Percentiles rank a stretch among this genome's conserved stretches.
Evolutionary conservation across 257 asterid genomes (phyloP).

Genomic region (Ligustrum vulgare): DNA sequence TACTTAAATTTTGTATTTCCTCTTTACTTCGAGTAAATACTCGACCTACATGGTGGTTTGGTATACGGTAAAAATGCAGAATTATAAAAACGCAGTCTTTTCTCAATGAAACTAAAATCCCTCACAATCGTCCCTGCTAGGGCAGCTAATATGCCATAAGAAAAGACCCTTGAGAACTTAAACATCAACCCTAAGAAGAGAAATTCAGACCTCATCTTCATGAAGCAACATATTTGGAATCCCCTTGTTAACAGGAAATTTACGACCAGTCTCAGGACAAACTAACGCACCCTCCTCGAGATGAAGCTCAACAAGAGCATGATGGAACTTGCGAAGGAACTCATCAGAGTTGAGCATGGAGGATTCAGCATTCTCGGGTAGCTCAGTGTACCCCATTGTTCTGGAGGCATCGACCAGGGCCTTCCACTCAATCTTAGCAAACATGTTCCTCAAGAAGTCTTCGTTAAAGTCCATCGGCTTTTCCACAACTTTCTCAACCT

Average conservation of each 20-base stretch:
- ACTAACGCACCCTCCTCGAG: constrained; percentile 86
- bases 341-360: constrained; percentile 78
- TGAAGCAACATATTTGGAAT: constrained; percentile 93
- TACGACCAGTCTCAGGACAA: constrained; percentile 87
- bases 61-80: no score
- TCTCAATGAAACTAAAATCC: not conserved
- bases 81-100: no score
- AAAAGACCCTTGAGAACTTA: constrained; percentile 17
- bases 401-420: constrained; percentile 72
- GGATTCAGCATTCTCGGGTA: constrained; percentile 65
- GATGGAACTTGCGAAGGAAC: constrained; percentile 76
- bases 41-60: no score
- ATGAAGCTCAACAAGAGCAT: constrained; percentile 88
- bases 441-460: constrained; percentile 78
- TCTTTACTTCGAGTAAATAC: no score
- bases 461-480: constrained; percentile 64
- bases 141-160: not conserved
- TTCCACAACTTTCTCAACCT: constrained; percentile 58
- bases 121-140: not conserved
- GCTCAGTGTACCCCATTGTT: constrained; percentile 69
- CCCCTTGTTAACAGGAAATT: constrained; percentile 82
- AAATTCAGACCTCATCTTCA: constrained; percentile 78
- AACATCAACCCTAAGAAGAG: not conserved
- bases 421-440: constrained; percentile 71
- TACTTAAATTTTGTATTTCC: no score